A percentile compares a stretch with the other conserved stretches of the same genome.
Evolutionary conservation across 2,329 filamentous ascomycete genomes (phyloP).

Genomic region (Purpureocillium lavendulum): DNA sequence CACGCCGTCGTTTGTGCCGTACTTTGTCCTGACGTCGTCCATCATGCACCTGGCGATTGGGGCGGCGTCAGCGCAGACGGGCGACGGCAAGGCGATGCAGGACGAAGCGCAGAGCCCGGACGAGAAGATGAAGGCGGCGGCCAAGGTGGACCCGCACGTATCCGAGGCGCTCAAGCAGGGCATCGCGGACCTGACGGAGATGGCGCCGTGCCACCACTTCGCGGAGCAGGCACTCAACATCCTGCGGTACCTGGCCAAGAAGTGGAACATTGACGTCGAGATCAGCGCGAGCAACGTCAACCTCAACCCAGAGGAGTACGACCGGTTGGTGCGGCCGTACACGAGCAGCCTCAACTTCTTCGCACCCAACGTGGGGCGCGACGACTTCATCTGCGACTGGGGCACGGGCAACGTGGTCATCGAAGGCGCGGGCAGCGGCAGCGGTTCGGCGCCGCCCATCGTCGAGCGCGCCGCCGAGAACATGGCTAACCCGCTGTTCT

Average conservation of each 20-base stretch:
- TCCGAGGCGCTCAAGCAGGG: constrained; percentile 41
- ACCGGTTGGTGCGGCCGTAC: constrained; percentile 34
- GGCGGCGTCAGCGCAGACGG: constrained; percentile 20
- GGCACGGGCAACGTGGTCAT: constrained; percentile 16
- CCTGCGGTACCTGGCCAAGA: constrained; percentile 45
- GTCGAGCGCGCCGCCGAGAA: constrained; percentile 23
- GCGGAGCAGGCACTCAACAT: constrained; percentile 54
- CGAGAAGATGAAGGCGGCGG: constrained; percentile 21
- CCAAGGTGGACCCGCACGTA: constrained; percentile 29
- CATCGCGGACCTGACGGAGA: constrained; percentile 49
- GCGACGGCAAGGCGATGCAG: neutral
- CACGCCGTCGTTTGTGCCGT: constrained; percentile 53
- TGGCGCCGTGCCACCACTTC: constrained; percentile 53
- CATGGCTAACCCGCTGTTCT: constrained; percentile 48
- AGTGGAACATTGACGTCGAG: constrained; percentile 49
- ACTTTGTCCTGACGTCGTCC: constrained; percentile 52
- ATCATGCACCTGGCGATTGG: constrained; percentile 52
- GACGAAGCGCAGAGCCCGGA: no score
- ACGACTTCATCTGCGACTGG: constrained; percentile 42
- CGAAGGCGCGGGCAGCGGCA: constrained; percentile 1
- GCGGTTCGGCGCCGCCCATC: neutral
- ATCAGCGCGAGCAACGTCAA: constrained; percentile 20
- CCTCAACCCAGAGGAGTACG: constrained; percentile 25
- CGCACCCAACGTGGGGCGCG: constrained; percentile 36
- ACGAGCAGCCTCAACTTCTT: constrained; percentile 51